A percentile compares a stretch with the other conserved stretches of the same genome.
phyloP scores from a whole-genome alignment of 192 early-diverging fungal genomes.

The Haplosporangium gracile region DNA sequence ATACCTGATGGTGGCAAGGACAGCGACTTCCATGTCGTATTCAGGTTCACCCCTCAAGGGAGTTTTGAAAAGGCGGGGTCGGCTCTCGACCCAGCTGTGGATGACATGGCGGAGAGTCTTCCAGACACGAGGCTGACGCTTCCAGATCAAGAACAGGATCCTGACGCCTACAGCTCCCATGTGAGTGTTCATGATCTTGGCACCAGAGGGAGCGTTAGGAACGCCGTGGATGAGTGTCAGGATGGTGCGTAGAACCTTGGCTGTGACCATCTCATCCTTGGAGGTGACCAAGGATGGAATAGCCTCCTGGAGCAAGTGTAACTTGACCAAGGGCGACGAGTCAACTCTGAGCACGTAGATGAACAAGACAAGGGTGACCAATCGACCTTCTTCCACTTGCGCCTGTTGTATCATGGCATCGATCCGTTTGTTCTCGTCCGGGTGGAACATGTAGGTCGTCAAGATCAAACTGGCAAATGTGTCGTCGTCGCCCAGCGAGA shows the following conservation, averaged over 20 bases:
- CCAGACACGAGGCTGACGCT: constrained; percentile 66
- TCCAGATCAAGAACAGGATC: constrained; percentile 59
- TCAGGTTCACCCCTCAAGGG: constrained; percentile 39
- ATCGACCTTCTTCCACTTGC: constrained; percentile 35
- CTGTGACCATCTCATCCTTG: constrained; percentile 62
- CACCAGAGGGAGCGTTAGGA: constrained; percentile 35
- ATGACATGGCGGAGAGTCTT: constrained; percentile 64
- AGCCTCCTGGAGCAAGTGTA: constrained; percentile 59
- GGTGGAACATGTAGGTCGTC: constrained; percentile 57
- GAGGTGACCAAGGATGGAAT: constrained; percentile 62
- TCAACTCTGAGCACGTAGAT: constrained; percentile 62
- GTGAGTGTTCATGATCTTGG: constrained; percentile 41
- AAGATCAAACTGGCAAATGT: constrained; percentile 40
- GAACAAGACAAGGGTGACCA: constrained; percentile 61
- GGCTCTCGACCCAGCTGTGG: constrained; percentile 62
- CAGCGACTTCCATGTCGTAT: constrained; percentile 64
- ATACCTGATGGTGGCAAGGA: constrained; percentile 64
- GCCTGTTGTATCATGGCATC: constrained; percentile 29
- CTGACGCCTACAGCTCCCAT: constrained; percentile 64
- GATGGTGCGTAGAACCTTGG: constrained; percentile 61
- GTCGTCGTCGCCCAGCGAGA: constrained; percentile 24
- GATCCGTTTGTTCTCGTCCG: constrained; percentile 36
- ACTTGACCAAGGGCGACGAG: constrained; percentile 31
- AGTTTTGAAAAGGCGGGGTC: constrained; percentile 39
- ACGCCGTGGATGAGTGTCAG: constrained; percentile 57